phyloP scores from a whole-genome alignment of 805 yeast genomes.

The Pichia cabralensis region DNA sequence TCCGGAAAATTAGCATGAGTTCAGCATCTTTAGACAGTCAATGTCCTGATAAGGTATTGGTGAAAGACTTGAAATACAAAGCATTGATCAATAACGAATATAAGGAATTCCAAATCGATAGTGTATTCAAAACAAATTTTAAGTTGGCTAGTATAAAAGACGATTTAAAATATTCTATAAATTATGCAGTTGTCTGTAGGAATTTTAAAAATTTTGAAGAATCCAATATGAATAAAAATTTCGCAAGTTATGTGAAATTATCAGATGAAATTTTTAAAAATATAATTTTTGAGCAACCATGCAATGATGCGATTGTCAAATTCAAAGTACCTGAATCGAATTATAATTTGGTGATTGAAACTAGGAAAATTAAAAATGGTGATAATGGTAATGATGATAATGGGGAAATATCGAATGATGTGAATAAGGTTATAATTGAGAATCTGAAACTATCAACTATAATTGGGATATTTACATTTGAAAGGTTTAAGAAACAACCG shows the following conservation, averaged over 20 bases:
- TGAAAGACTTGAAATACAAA: slow-evolving; percentile 36
- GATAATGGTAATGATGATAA: too few relatives aligned
- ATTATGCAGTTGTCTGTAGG: slow-evolving; percentile 77
- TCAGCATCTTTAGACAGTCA: too few relatives aligned
- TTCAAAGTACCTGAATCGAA: not conserved
- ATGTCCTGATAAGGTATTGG: slow-evolving; percentile 35
- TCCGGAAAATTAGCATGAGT: too few relatives aligned
- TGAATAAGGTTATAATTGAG: slow-evolving; percentile 1
- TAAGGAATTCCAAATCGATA: slow-evolving; percentile 24
- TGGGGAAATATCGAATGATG: too few relatives aligned
- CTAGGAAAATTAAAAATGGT: too few relatives aligned
- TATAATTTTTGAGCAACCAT: slow-evolving; percentile 10
- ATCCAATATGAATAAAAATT: slow-evolving; percentile 29
- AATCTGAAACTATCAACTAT: slow-evolving; percentile 33
- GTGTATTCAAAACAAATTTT: slow-evolving; percentile 57
- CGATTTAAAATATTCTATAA: slow-evolving; percentile 71
- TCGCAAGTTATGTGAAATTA: slow-evolving; percentile 33
- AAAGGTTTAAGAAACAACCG: slow-evolving; percentile 70
- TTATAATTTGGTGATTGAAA: too few relatives aligned
- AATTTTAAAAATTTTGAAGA: slow-evolving; percentile 47
- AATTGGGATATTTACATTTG: slow-evolving; percentile 93
- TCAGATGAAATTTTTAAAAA: slow-evolving; percentile 13
- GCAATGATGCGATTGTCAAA: not conserved
- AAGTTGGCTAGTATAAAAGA: slow-evolving; percentile 69
- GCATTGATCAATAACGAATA: slow-evolving; percentile 9